A percentile compares a stretch with the other conserved stretches of the same genome.
Conservation (phyloP, 1,139 yeast genomes). For the Suhomyces maxii region DNA sequence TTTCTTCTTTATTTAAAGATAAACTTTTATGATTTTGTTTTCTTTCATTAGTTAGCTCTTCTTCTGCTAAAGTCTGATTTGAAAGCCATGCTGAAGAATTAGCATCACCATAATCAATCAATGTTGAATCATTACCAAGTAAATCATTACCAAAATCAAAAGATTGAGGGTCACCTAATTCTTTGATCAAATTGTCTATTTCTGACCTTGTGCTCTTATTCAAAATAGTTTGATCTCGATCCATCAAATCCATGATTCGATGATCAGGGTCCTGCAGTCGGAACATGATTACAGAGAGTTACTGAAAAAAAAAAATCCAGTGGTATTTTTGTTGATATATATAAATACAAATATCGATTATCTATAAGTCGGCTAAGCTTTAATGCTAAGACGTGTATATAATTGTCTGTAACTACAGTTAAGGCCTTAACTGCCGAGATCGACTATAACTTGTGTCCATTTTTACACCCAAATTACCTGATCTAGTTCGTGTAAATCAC, state of each 20-base stretch:
- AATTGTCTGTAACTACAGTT: background rate
- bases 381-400: background rate
- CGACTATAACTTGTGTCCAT: background rate
- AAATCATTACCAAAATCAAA: background rate
- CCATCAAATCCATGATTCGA: background rate
- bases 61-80: background rate
- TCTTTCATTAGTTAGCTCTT: background rate
- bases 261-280: background rate
- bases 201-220: conserved; percentile 3
- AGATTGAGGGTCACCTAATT: background rate
- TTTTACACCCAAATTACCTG: conserved; percentile 5
- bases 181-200: conserved; percentile 2
- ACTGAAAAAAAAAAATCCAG: too few species aligned
- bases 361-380: background rate
- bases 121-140: background rate
- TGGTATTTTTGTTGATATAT: too few species aligned
- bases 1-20: background rate
- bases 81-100: background rate
- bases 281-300: background rate
- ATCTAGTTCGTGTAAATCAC: conserved; percentile 3
- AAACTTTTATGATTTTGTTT: too few species aligned
- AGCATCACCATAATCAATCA: background rate
- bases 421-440: background rate
- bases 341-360: background rate
- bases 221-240: background rate